These are phyloP conservation scores for Leccinellum rugosiceps DNA, from an alignment of 768 basidiomycete genomes.

Conservation along the genomic window DNA sequence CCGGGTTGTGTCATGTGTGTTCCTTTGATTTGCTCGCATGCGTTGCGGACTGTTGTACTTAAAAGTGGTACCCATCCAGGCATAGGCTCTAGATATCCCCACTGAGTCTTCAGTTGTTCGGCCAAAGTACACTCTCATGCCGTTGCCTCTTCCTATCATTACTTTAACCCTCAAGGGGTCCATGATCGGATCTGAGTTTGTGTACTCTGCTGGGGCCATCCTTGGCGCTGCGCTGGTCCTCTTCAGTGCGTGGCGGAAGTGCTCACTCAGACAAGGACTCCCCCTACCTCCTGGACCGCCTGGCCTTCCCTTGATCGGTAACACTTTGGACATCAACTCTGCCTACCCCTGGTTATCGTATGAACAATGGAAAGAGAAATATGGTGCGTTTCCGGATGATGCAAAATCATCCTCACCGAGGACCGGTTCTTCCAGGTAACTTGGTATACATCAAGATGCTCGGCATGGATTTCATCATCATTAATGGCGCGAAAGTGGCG, in stretches of 20 bases:
- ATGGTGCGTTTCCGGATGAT: conserved; percentile 20
- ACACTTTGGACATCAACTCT: conserved; percentile 17
- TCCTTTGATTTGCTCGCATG: no score
- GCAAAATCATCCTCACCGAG: not conserved
- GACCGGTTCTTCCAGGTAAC: conserved; percentile 11
- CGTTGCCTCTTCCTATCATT: not conserved
- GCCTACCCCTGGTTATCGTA: conserved; percentile 32
- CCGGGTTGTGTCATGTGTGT: no score
- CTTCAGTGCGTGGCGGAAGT: conserved; percentile 17
- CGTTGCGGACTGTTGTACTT: no score
- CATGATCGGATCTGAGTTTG: not conserved
- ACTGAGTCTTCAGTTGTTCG: not conserved
- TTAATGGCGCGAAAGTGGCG: conserved; percentile 21
- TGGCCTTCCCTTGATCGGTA: conserved; percentile 37
- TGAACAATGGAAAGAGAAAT: conserved; percentile 31
- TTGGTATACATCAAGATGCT: conserved; percentile 26
- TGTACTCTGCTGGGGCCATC: conserved; percentile 5
- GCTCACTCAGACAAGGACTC: conserved; percentile 11
- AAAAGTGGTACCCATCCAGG: no score
- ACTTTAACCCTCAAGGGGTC: not conserved
- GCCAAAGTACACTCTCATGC: not conserved
- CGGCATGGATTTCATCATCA: conserved; percentile 27
- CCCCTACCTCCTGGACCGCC: conserved; percentile 51
- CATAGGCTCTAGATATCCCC: not conserved
- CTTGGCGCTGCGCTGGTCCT: not conserved